Evolutionary conservation across 2,329 filamentous ascomycete species (phyloP).

Genomic region (Alternaria sp.): DNA sequence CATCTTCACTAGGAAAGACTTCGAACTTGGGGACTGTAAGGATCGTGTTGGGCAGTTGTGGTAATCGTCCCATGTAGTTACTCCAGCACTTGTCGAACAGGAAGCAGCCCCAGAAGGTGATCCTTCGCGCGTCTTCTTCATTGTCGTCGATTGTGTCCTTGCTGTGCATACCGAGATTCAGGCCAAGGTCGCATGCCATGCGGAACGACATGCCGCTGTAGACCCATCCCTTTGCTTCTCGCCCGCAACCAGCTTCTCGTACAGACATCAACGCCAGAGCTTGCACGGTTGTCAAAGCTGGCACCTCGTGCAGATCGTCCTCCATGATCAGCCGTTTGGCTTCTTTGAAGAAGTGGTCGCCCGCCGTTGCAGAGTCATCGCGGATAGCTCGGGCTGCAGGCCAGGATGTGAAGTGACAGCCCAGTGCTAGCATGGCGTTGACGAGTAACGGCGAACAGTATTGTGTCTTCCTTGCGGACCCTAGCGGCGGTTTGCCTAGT

Average conservation of each 20-base stretch:
- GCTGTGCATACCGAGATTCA: slow-evolving; percentile 77
- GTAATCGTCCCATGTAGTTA: slow-evolving; percentile 91
- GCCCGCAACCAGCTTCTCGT: slow-evolving; percentile 89
- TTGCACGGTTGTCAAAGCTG: slow-evolving; percentile 88
- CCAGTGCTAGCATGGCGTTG: slow-evolving; percentile 91
- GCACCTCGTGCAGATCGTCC: slow-evolving; percentile 91
- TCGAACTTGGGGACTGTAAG: slow-evolving; percentile 89
- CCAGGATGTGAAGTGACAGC: slow-evolving; percentile 88
- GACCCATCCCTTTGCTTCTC: slow-evolving; percentile 96
- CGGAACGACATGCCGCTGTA: slow-evolving; percentile 98
- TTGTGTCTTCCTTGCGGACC: slow-evolving; percentile 62
- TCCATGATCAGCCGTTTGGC: slow-evolving; percentile 89
- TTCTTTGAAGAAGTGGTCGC: slow-evolving; percentile 95
- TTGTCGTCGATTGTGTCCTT: slow-evolving; percentile 72
- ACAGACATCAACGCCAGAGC: slow-evolving; percentile 96
- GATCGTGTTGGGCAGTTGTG: slow-evolving; percentile 80
- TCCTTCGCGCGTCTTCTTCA: slow-evolving; percentile 85
- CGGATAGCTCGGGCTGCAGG: slow-evolving; percentile 74
- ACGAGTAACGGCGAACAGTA: slow-evolving; percentile 92
- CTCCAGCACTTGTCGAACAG: slow-evolving; percentile 99
- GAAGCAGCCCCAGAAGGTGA: slow-evolving; percentile 98
- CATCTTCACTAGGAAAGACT: slow-evolving; percentile 88
- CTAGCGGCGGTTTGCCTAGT: slow-evolving; percentile 68
- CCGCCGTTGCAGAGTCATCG: slow-evolving; percentile 82
- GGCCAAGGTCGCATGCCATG: slow-evolving; percentile 92